phyloP scores from a whole-genome alignment of 2,329 filamentous ascomycete species.

The Trichoderma polysporum region DNA sequence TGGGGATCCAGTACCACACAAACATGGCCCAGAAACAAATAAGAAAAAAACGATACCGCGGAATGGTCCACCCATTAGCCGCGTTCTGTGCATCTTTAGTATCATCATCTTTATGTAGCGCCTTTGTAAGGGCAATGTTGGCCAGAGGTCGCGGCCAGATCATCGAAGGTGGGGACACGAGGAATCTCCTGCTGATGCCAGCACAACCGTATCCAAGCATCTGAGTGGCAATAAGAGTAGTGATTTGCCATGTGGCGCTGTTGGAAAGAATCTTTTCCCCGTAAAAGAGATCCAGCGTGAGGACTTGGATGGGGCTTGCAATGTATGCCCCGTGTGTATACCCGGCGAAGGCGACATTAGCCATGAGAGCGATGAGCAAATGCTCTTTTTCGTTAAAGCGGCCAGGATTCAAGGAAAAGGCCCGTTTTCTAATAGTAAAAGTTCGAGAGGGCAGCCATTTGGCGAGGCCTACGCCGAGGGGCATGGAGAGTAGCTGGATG shows the following conservation, averaged over 20 bases:
- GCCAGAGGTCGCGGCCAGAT: constrained; percentile 52
- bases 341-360: constrained; percentile 47
- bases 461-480: constrained; percentile 38
- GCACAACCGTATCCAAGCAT: constrained; percentile 54
- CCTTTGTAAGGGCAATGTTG: constrained; percentile 44
- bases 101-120: constrained; percentile 24
- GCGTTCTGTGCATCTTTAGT: constrained; percentile 26
- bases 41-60: constrained; percentile 43
- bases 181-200: constrained; percentile 45
- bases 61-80: constrained; percentile 27
- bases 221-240: constrained; percentile 48
- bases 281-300: constrained; percentile 46
- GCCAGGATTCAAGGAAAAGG: constrained; percentile 46
- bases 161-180: constrained; percentile 49
- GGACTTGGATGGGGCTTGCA: constrained; percentile 46
- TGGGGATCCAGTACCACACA: constrained; percentile 52
- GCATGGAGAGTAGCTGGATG: constrained; percentile 42
- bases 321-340: constrained; percentile 49
- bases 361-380: constrained; percentile 55
- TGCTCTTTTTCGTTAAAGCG: constrained; percentile 56
- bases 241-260: constrained; percentile 46
- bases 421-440: constrained; percentile 15
- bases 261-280: constrained; percentile 38
- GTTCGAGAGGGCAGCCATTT: constrained; percentile 21
- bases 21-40: constrained; percentile 46